Percentiles rank a stretch among this genome's conserved stretches.
Conservation (phyloP, 1,284 basidiomycete species). For the Trametes polyzona region DNA sequence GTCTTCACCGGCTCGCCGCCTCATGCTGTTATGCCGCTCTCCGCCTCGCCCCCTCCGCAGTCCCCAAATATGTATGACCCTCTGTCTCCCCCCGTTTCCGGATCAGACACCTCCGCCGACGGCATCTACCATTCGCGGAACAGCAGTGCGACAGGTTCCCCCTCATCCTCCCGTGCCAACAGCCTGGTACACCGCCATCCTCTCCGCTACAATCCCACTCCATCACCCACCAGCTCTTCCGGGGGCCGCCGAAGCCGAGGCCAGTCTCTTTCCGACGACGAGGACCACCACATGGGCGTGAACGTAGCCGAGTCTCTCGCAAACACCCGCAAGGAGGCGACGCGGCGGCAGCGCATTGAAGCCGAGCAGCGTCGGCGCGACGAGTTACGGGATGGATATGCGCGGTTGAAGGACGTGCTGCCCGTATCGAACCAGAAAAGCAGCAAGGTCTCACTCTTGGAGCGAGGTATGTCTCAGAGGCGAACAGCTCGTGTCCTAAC, state of each 20-base stretch:
- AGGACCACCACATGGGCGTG: slow-evolving; percentile 67
- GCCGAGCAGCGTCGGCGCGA: slow-evolving; percentile 86
- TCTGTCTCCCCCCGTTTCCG: slow-evolving; percentile 79
- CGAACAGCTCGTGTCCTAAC: not conserved
- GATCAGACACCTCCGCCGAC: slow-evolving; percentile 83
- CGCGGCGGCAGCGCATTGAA: slow-evolving; percentile 79
- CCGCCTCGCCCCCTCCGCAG: slow-evolving; percentile 67
- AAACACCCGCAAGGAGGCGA: slow-evolving; percentile 80
- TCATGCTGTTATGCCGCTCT: slow-evolving; percentile 55
- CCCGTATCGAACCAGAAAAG: slow-evolving; percentile 87
- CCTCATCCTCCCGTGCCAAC: slow-evolving; percentile 71
- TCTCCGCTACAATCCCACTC: slow-evolving; percentile 74
- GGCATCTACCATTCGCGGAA: slow-evolving; percentile 76
- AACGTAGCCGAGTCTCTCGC: slow-evolving; percentile 68
- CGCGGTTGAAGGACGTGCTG: slow-evolving; percentile 82
- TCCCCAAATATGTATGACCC: slow-evolving; percentile 81
- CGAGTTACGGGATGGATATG: slow-evolving; percentile 86
- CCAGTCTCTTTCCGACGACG: slow-evolving; percentile 77
- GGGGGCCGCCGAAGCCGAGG: slow-evolving; percentile 61
- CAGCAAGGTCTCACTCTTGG: slow-evolving; percentile 86
- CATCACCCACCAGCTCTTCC: slow-evolving; percentile 74
- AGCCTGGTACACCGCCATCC: slow-evolving; percentile 73
- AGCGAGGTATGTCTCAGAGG: slow-evolving; percentile 65
- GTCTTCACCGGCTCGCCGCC: slow-evolving; percentile 52
- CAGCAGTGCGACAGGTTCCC: slow-evolving; percentile 75